Conservation (phyloP, 2,329 filamentous ascomycete genomes). For the Fonsecaea pedrosoi region DNA sequence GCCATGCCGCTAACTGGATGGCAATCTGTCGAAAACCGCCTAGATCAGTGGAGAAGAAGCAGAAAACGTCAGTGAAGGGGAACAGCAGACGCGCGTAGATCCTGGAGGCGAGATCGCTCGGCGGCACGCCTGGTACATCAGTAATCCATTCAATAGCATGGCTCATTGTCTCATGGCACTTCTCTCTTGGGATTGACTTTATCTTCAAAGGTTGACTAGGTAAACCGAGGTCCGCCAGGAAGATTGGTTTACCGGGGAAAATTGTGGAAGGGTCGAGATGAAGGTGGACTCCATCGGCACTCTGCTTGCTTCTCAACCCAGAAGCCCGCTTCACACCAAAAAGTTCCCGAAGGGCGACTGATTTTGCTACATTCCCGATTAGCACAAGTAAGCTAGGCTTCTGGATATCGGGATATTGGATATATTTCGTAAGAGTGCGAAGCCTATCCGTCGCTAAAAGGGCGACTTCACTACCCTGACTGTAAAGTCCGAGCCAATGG, state of each 20-base stretch:
- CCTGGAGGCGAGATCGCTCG: not conserved
- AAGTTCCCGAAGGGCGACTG: slow-evolving; percentile 36
- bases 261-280: too few relatives aligned
- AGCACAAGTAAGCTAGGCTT: slow-evolving; percentile 27
- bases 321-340: slow-evolving; percentile 33
- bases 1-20: slow-evolving; percentile 35
- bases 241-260: too few relatives aligned
- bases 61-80: slow-evolving; percentile 42
- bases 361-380: slow-evolving; percentile 40
- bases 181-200: too few relatives aligned
- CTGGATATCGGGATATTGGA: not conserved
- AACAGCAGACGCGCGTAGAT: slow-evolving; percentile 32
- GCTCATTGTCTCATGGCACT: not conserved
- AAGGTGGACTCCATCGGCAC: slow-evolving; percentile 33
- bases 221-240: too few relatives aligned
- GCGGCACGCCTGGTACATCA: not conserved
- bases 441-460: slow-evolving; percentile 39
- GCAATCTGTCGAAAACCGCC: slow-evolving; percentile 40
- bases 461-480: slow-evolving; percentile 35
- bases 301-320: slow-evolving; percentile 31
- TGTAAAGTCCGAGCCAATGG: slow-evolving; percentile 40
- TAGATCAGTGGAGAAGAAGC: slow-evolving; percentile 42
- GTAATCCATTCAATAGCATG: not conserved
- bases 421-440: slow-evolving; percentile 34
- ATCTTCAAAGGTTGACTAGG: too few relatives aligned